Base-by-base conservation (phyloP, 164 flowering plant species). In the Nelumbo lutea region DNA sequence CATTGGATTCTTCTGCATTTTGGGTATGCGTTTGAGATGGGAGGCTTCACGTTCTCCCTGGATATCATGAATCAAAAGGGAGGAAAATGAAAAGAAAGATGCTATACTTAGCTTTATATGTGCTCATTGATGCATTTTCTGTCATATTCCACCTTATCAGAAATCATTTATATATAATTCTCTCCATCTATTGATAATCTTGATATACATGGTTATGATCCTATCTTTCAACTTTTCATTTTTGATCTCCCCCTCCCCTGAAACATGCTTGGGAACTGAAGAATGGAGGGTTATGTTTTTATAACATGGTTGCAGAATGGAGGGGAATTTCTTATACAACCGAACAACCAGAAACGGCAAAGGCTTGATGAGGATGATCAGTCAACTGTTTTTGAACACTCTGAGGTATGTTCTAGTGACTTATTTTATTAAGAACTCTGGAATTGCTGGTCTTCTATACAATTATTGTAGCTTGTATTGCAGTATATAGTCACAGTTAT, bases 261-360 rank as follows among this genome's bases (percentile, higher is more conserved):
- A 51, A 44, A 5, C 2, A 6, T 57, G 61, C 53, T 1, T 38
- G 6, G 38, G 0, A 41, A 46, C 52, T n/a, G 11, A 59, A 61
- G 67, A 6, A 6, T 48, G 27, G n/a, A 27, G 13, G 13, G 43
- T 62, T 40, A 59, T 68, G 68, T 10, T 52, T 40, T 4, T 65
- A 50, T 59, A 40, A 46, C 50, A 13, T 51, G 40, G 59, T 61
- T 41, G 42, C 77, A 93, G 98, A 84, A 72, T 76, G 97, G 87
- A 69, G 92, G 76, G 47, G 96, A 82, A 15, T 96, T 81, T 79
- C 91, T 96, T 62, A 93, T 96, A 77, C 93, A 85, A 83, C 89
- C 98, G 38, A 93, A 86, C 78, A 83, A 86, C 72, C 87, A 83
- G 70, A 96, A 96, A 84, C 90, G 97, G 43, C 88, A 79, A 68